Base-by-base conservation (phyloP, 2,329 filamentous ascomycete genomes). In the Ceratocystis destructans region DNA sequence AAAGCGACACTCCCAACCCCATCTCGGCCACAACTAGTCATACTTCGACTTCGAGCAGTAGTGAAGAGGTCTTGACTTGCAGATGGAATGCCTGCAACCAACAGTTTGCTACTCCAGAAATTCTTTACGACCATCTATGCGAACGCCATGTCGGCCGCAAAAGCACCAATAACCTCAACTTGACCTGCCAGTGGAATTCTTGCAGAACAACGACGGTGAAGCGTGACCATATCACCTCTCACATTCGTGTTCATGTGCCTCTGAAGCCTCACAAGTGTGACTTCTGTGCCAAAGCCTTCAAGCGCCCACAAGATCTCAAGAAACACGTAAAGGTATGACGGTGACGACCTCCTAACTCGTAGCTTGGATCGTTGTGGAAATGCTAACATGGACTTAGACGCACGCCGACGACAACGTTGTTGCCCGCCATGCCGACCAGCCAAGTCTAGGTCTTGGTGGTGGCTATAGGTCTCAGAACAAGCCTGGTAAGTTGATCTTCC, bases 181-280 rank as follows among this genome's bases (percentile, higher is more conserved):
- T 99, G 75, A 96, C 91, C 65, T 99, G 94, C 78, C 90, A 95
- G 75, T 99, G 94, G 94, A 94, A 92, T 72, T 88, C 87, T 70
- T 99, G 94, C 79, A 87, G 91, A 70, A 97, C 93, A 25, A 96
- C 92, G 61, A 97, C 93, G 1, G 93, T 97, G 75, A 97, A 99
- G 83, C 90, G 94, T 73, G 94, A 97, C 73, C 94, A 99, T 79
- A 99, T 99, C 77, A 99, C 94, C 63, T 97, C 94, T 63, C 94
- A 99, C 77, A 96, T 99, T 72, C 90, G 94, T 70, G 94, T 97
- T 65, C 94, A 99, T 76, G 93, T 99, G n/a, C 94, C 94, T 0
- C 81, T 99, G 69, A 99, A 99, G 82, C 94, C 94, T 71, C 94
- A 99, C 80, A 97, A 96, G 78, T 99, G 94, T 77, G 92, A 96